Evolutionary conservation across 129 eudicot species (phyloP), one percentile per base, ranked within the genome.

Genomic region (Dittrichia graveolens): DNA sequence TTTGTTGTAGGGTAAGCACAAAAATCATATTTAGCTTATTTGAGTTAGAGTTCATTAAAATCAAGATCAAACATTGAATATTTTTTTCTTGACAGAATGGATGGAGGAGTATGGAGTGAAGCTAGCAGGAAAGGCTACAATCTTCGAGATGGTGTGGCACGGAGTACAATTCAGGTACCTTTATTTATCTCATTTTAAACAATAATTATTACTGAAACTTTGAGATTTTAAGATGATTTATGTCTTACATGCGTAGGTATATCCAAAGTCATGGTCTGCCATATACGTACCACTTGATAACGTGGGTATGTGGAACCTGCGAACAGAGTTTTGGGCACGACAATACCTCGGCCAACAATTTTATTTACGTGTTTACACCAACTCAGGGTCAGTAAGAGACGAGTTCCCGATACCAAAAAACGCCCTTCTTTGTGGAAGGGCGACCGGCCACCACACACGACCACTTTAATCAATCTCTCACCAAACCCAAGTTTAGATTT

Each of bases 291-390:
- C 95, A 4, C 85, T 92, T 15, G 98, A 92, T 80, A 92, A 89
- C 11, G 98, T 88, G 18, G 98, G 96, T 19, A 89, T 89, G 98
- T 92, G 98, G 98, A 87, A 92, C 75, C 35, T 92, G 61, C 82
- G 98, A 49, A 65, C 95, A 0, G 98, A 92, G 83, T 87, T 85
- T 57, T 92, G 98, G 98, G 96, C 96, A 44, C 82, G 98, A 41
- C 98, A 89, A 50, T 92, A 92, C 66, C 82, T 92, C 0, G 98
- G 98, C 6, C 96, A 92, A 79, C 98, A 92, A 34, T 67, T 89
- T 34, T 92, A 92, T 48, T 54, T 92, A n/a, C 87, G 96, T 12
- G 98, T 92, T 8, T 87, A 83, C 77, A 89, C 98, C 18, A 52
- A 64, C 18, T 83, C 98, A 7, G 81, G 87, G 5, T 93, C 98